These are phyloP conservation scores for Colletotrichum destructivum DNA, from an alignment of 2,329 filamentous ascomycete species.

Conservation along the genomic window DNA sequence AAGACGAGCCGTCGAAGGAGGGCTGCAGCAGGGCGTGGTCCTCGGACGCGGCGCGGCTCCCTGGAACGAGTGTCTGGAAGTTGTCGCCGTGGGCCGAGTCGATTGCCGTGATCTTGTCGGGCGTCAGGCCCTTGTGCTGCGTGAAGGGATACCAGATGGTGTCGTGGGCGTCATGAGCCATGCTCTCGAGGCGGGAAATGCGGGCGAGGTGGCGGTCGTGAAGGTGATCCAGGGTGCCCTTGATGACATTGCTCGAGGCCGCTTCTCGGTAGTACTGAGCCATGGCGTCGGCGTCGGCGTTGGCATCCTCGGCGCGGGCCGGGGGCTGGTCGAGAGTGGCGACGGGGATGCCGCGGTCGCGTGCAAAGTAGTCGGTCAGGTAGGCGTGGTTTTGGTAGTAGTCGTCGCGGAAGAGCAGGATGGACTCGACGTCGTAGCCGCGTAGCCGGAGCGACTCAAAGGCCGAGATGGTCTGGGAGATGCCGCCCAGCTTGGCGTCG, in stretches of 20 bases:
- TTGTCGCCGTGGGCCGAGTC: conserved; percentile 86
- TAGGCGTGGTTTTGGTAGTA: conserved; percentile 79
- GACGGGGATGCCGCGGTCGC: conserved; percentile 70
- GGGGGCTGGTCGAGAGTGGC: conserved; percentile 74
- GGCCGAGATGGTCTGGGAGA: conserved; percentile 84
- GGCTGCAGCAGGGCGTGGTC: conserved; percentile 65
- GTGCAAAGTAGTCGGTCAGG: conserved; percentile 76
- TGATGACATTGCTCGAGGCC: conserved; percentile 56
- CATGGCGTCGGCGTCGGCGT: conserved; percentile 72
- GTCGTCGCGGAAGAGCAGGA: conserved; percentile 78
- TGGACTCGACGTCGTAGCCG: conserved; percentile 81
- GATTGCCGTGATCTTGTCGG: conserved; percentile 78
- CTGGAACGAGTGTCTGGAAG: conserved; percentile 72
- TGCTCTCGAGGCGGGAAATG: conserved; percentile 71
- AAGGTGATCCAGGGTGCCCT: conserved; percentile 65
- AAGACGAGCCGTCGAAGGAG: conserved; percentile 87
- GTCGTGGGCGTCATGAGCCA: conserved; percentile 73
- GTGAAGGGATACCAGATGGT: conserved; percentile 91
- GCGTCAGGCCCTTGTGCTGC: conserved; percentile 77
- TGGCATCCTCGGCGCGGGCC: conserved; percentile 52
- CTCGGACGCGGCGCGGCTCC: neutral
- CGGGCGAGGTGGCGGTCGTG: conserved; percentile 68
- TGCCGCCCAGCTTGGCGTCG: conserved; percentile 83
- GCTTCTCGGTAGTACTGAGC: conserved; percentile 72
- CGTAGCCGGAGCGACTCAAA: conserved; percentile 84